Evolutionary conservation across 1,284 basidiomycete species (phyloP), one percentile per base, ranked within the genome.

Genomic region (Ustilago curta): DNA sequence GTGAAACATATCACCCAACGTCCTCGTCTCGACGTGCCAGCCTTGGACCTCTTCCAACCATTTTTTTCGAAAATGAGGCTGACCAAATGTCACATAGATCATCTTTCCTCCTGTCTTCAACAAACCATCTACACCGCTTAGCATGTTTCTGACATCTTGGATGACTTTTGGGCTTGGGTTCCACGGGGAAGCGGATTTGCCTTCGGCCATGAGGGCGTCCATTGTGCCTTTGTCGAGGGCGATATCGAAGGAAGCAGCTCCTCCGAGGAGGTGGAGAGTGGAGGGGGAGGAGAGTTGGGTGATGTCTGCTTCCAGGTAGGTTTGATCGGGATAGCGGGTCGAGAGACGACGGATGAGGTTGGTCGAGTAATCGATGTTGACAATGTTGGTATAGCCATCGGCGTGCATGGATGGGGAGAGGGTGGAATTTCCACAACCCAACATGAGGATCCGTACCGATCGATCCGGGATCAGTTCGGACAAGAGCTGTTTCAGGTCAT

Each of bases 201-300:
- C 40, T 54, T 82, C 80, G n/a, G 83, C 83, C 78, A 84, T 80
- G 4, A 84, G 68, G 0, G 83, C 83, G 61, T 84, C 83, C 76
- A 84, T 78, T 3, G 83, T 84, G 5, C 81, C 82, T 44, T 84
- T 84, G 58, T 84, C 83, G 4, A 84, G 51, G 0, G 79, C 72
- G 3, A 80, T 62, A 52, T 84, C 83, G 67, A 78, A 84, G 7
- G 42, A 39, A n/a, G n/a, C n/a, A n/a, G n/a, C n/a, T 5, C 25
- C 63, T 0, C 12, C 79, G 4, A 84, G 72, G 8, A 44, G 37
- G 4, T 45, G 27, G 1, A 75, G 37, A 29, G 78, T 64, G 23
- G 64, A 12, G 2, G 65, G 25, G 27, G 11, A 0, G 14, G 27
- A 42, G n/a, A 84, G 76, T 39, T 78, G 67, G 19, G 81, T 80